These are phyloP conservation scores for Lyophyllum atratum DNA, from an alignment of 768 basidiomycete genomes.

Conservation along the genomic window DNA sequence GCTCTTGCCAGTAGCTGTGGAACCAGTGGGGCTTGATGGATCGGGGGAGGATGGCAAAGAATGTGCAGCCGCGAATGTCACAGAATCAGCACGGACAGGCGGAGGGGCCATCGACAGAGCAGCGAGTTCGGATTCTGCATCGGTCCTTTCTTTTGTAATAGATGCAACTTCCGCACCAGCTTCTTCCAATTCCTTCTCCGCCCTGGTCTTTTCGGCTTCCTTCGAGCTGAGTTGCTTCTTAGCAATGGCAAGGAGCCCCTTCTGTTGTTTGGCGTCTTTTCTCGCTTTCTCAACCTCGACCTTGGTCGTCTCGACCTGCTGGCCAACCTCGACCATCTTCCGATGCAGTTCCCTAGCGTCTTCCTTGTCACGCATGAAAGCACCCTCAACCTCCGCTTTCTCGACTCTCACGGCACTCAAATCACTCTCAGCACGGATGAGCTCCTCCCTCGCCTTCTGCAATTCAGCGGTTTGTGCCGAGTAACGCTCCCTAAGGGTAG, in stretches of 20 bases:
- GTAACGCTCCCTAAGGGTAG: conserved; percentile 69
- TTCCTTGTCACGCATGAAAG: conserved; percentile 89
- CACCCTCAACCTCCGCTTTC: conserved; percentile 88
- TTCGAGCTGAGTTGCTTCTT: conserved; percentile 90
- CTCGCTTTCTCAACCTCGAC: conserved; percentile 81
- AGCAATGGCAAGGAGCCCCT: conserved; percentile 91
- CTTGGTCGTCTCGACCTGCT: conserved; percentile 71
- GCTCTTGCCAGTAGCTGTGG: conserved; percentile 56
- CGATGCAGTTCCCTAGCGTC: conserved; percentile 85
- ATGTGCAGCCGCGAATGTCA: conserved; percentile 66
- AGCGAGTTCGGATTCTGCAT: conserved; percentile 53
- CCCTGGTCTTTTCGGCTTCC: conserved; percentile 73
- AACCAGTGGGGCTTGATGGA: conserved; percentile 48
- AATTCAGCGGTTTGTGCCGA: conserved; percentile 70
- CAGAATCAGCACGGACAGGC: conserved; percentile 41
- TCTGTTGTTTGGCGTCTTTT: conserved; percentile 96
- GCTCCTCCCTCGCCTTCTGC: conserved; percentile 67
- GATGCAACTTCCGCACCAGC: conserved; percentile 55
- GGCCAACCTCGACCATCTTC: conserved; percentile 78
- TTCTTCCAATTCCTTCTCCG: conserved; percentile 72
- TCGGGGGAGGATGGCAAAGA: conserved; percentile 76
- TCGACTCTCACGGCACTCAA: conserved; percentile 86
- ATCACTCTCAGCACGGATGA: conserved; percentile 91
- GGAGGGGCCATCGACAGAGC: conserved; percentile 23
- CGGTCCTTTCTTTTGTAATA: conserved; percentile 56